These are phyloP conservation scores for Penicillium sp. DNA, from an alignment of 2,329 filamentous ascomycete species.

Conservation along the genomic window DNA sequence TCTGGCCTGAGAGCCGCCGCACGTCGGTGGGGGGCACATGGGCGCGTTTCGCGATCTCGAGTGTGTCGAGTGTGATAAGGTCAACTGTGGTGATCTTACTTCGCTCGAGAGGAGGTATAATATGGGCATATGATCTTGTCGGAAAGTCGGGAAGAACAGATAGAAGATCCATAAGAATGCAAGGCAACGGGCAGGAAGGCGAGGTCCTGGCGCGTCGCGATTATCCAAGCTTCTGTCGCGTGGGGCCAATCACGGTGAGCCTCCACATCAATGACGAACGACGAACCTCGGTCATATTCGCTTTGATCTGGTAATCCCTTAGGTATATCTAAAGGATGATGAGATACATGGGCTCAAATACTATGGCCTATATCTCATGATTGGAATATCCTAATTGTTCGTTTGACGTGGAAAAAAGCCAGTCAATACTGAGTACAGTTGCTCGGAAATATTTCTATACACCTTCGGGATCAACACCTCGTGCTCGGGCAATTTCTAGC, in stretches of 20 bases:
- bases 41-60: slow-evolving; percentile 83
- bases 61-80: slow-evolving; percentile 78
- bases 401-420: not conserved
- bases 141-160: slow-evolving; percentile 81
- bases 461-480: too few species aligned
- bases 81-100: slow-evolving; percentile 78
- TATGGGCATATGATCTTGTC: slow-evolving; percentile 68
- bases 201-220: slow-evolving; percentile 18
- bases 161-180: slow-evolving; percentile 67
- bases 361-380: too few species aligned
- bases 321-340: not conserved
- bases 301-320: not conserved
- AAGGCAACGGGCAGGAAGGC: slow-evolving; percentile 10
- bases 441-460: too few species aligned
- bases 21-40: slow-evolving; percentile 80
- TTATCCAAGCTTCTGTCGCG: slow-evolving; percentile 9
- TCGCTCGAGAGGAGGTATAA: slow-evolving; percentile 79
- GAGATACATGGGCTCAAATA: not conserved
- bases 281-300: not conserved
- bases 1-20: slow-evolving; percentile 69
- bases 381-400: not conserved
- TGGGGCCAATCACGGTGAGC: slow-evolving; percentile 23
- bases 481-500: too few species aligned
- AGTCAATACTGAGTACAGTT: too few species aligned
- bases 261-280: not conserved